A percentile compares a stretch with the other conserved stretches of the same genome.
phyloP scores from a whole-genome alignment of 2,329 filamentous ascomycete species.

The Periconia sp. region DNA sequence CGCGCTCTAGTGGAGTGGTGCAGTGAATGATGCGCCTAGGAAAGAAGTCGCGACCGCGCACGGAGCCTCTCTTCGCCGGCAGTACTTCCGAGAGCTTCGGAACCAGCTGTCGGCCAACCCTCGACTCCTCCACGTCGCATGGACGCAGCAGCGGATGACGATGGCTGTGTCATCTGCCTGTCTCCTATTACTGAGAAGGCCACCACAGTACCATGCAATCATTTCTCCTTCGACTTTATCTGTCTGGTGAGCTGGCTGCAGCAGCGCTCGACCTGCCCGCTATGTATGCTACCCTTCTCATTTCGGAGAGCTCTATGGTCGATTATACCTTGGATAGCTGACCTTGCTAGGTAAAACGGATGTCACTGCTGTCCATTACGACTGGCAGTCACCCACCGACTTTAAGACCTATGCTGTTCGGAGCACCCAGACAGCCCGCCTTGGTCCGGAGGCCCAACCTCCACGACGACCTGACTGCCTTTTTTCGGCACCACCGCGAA shows the following conservation, averaged over 20 bases:
- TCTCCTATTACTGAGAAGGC: slow-evolving; percentile 75
- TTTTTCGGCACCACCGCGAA: slow-evolving; percentile 23
- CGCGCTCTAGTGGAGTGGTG: neutral
- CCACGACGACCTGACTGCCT: too few species aligned
- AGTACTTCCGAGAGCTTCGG: too few species aligned
- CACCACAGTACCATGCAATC: slow-evolving; percentile 75
- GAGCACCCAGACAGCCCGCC: slow-evolving; percentile 20
- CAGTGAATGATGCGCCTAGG: neutral
- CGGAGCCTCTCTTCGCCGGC: too few species aligned
- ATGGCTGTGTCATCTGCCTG: slow-evolving; percentile 83
- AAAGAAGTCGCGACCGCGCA: slow-evolving; percentile 16
- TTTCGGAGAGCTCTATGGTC: too few species aligned
- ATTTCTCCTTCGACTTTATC: slow-evolving; percentile 82
- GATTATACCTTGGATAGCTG: neutral
- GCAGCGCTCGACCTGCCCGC: slow-evolving; percentile 73
- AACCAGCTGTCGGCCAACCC: slow-evolving; percentile 16
- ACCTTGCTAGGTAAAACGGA: slow-evolving; percentile 54
- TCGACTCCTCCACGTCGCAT: slow-evolving; percentile 28
- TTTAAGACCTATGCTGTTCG: slow-evolving; percentile 66
- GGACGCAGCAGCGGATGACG: slow-evolving; percentile 30
- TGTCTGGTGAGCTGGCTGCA: slow-evolving; percentile 86
- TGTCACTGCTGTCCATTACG: slow-evolving; percentile 68
- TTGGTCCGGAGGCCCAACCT: too few species aligned
- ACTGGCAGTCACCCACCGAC: slow-evolving; percentile 59
- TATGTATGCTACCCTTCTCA: slow-evolving; percentile 67